These are phyloP conservation scores for Termitomyces sp. DNA, from an alignment of 768 basidiomycete genomes.

Conservation along the genomic window DNA sequence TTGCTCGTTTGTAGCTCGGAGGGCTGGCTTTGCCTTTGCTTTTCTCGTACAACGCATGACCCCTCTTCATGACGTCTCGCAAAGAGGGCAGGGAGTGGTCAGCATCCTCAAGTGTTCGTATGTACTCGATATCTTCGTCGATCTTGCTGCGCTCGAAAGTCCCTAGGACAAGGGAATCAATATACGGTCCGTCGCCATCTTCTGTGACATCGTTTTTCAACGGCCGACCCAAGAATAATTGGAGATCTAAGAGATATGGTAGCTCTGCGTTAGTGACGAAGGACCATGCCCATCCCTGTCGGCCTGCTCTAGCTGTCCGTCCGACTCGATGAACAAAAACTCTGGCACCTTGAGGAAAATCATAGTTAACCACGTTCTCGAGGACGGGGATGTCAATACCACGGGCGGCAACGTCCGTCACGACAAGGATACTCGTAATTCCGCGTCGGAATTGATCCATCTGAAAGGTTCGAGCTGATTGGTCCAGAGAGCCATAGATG, in stretches of 20 bases:
- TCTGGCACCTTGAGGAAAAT: conserved; percentile 91
- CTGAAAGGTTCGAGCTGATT: conserved; percentile 82
- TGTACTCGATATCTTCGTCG: conserved; percentile 84
- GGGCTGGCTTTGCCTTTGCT: conserved; percentile 88
- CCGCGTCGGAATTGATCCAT: conserved; percentile 90
- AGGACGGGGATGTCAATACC: conserved; percentile 97
- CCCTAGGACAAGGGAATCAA: conserved; percentile 75
- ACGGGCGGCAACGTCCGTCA: conserved; percentile 97
- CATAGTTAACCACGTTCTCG: conserved; percentile 97
- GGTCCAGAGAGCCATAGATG: conserved; percentile 95
- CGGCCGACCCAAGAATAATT: conserved; percentile 86
- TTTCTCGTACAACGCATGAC: conserved; percentile 92
- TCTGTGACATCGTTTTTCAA: conserved; percentile 52
- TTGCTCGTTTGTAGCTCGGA: conserved; percentile 85
- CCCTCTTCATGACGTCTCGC: conserved; percentile 82
- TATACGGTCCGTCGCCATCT: conserved; percentile 61
- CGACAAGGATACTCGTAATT: conserved; percentile 80
- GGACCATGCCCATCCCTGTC: conserved; percentile 96
- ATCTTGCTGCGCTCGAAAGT: conserved; percentile 76
- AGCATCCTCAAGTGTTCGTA: conserved; percentile 60
- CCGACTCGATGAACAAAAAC: conserved; percentile 98
- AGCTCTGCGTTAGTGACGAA: conserved; percentile 85
- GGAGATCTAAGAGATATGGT: conserved; percentile 89
- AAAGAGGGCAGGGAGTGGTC: conserved; percentile 66
- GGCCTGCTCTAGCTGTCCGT: conserved; percentile 91